Conservation (phyloP, 2,329 filamentous ascomycete species). For the Aspergillus sp. region DNA sequence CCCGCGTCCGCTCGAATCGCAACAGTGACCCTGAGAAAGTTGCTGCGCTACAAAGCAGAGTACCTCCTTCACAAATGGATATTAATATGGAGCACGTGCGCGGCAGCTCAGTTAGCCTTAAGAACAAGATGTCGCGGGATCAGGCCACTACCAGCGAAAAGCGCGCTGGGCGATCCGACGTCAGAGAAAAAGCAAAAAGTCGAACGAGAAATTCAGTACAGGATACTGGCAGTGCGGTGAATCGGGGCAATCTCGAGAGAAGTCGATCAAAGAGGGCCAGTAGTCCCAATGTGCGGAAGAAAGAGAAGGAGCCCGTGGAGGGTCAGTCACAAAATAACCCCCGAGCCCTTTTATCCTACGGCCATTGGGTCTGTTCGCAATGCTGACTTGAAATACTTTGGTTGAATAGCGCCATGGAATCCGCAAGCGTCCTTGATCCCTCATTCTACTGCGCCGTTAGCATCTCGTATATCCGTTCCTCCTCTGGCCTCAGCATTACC, state of each 20-base stretch:
- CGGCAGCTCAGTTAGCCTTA: constrained; percentile 25
- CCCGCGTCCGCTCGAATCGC: constrained; percentile 37
- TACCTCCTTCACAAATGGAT: constrained; percentile 24
- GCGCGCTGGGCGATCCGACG: constrained; percentile 38
- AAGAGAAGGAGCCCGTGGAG: constrained; percentile 27
- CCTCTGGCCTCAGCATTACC: constrained; percentile 62
- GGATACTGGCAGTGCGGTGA: constrained; percentile 27
- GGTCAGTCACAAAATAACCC: constrained; percentile 17
- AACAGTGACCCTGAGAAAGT: constrained; percentile 27
- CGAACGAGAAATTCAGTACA: constrained; percentile 54
- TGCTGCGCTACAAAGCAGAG: constrained; percentile 19
- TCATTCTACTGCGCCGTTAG: constrained; percentile 64
- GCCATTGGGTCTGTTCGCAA: neutral
- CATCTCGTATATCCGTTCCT: constrained; percentile 57
- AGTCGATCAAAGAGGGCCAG: constrained; percentile 22
- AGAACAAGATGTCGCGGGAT: constrained; percentile 27
- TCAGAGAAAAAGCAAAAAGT: constrained; percentile 57
- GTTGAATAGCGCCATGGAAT: constrained; percentile 55
- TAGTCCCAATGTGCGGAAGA: constrained; percentile 20
- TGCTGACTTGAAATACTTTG: constrained; percentile 9
- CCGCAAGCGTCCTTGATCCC: constrained; percentile 71
- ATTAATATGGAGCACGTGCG: constrained; percentile 25
- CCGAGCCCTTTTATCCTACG: neutral
- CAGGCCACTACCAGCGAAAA: constrained; percentile 32
- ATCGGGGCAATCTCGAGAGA: constrained; percentile 30